These are phyloP conservation scores for Blastocystis sp. DNA, from an alignment of 352 stramenopile species.

Conservation along the genomic window DNA sequence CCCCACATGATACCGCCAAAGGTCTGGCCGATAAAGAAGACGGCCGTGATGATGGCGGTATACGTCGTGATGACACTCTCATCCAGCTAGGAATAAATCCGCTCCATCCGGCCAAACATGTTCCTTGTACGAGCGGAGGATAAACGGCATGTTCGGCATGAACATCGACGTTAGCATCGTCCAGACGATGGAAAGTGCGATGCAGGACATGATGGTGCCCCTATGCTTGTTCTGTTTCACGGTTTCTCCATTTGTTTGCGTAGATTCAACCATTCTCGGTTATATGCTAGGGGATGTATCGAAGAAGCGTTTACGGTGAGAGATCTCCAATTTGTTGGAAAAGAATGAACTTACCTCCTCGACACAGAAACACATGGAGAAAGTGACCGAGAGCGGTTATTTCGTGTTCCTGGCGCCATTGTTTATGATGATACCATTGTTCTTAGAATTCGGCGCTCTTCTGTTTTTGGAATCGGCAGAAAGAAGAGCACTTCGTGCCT, in stretches of 20 bases:
- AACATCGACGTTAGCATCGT: background rate
- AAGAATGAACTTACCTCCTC: no score
- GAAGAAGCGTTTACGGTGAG: no score
- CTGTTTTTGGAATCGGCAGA: background rate
- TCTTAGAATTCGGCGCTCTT: background rate
- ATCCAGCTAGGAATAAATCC: background rate
- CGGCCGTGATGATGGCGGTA: background rate
- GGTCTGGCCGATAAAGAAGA: conserved; percentile 1
- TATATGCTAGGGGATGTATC: no score
- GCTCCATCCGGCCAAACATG: background rate
- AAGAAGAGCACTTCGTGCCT: background rate
- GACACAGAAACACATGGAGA: no score
- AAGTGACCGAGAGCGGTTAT: no score
- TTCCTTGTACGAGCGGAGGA: conserved; percentile 15
- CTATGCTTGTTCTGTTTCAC: background rate
- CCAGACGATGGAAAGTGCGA: conserved; percentile 14
- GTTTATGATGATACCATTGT: no score
- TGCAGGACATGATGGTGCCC: conserved; percentile 14
- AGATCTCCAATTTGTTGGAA: no score
- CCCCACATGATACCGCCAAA: conserved; percentile 7
- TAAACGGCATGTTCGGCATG: conserved; percentile 9
- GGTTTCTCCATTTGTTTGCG: no score
- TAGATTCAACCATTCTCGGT: no score
- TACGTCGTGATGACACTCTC: background rate
- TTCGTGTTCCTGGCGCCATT: no score